Base-by-base conservation (phyloP, 2,329 filamentous ascomycete genomes). In the Nemania abortiva region DNA sequence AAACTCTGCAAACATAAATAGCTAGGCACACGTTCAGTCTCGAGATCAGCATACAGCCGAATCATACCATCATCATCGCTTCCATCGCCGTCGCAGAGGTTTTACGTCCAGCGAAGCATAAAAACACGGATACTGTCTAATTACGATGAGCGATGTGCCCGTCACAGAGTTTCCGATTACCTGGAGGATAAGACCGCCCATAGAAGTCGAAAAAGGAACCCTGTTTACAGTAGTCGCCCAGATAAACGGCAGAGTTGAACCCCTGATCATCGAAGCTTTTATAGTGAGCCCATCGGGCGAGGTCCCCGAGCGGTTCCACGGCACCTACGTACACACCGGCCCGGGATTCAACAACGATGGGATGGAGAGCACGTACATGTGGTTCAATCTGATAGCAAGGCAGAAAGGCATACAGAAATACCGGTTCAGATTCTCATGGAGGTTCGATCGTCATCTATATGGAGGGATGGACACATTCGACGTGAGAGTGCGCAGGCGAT, bases 391-490 rank as follows among this genome's bases (percentile, higher is more conserved):
- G 1, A 7, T 2, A 9, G 2, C 31, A 10, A 27, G 20, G 5
- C 3, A 18, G 3, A 7, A 1, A 13, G 66, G 57, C 6, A 47
- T 10, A 3, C 11, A 29, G n/a, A 55, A 27, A 24, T n/a, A 52
- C 52, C 55, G 53, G 61, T 61, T 68, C 20, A 56, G 61, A 18
- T n/a, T 57, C 45, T 53, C 61, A 3, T 68, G 66, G 66, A 45
- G 13, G 18, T 20, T 20, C 6, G 39, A 50, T 22, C 7, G 11
- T 13, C 42, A 37, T 15, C 6, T 68, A 3, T 68, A 22, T 31
- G 66, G 56, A 2, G 42, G 2, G 1, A 10, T 34, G 9, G 52
- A 62, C 1, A 57, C 39, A 13, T 59, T 60, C 4, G n/a, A 56
- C 1, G 24, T 64, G 49, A 20, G 6, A 11, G 22, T 50, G 11